Base-by-base conservation (phyloP, 352 stramenopile species). In the Phytopythium delawarense region DNA sequence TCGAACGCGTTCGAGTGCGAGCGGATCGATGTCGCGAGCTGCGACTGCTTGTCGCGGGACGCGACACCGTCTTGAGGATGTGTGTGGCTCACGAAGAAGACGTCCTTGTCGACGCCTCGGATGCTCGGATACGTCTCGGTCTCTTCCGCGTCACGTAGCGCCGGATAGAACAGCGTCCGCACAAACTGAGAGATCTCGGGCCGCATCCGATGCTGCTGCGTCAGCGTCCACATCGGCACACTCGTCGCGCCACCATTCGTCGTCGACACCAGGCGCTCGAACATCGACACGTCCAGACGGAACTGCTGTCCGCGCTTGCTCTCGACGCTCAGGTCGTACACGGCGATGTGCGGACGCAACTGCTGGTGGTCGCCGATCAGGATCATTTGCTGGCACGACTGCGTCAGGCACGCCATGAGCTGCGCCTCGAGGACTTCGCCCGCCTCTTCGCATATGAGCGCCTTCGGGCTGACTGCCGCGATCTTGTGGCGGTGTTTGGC, bases 351-450 rank as follows among this genome's bases (percentile, higher is more conserved):
- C 2, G 89, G 89, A 15, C 87, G 77, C 34, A 97, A 67, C 62
- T 97, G 89, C 55, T 88, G 69, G 67, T 97, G 89, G 61, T 96
- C 89, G 23, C 88, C 89, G 69, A 97, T 97, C 23, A 94, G 59
- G 54, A 96, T 85, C 2, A 97, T 64, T 62, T 96, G 88, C 53
- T 96, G 79, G 32, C 76, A 92, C 1, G 67, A 63, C 16, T 76
- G 68, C n/a, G 74, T 76, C 40, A 94, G 61, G 48, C 79, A 87
- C 40, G 76, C 69, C 57, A 89, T 68, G 7, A 89, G 57, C 53
- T 89, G 79, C 12, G 76, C 79, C 63, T 96, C 88, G 1, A 96
- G 67, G 7, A 97, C 84, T 69, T 97, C 89, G 18, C 82, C 88
- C 23, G 89, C 89, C 75, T 97, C 89, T 69, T 96, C 88, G 37